Evolutionary conservation across 495 filamentous ascomycete genomes (phyloP).

Genomic region (Penicillium silybi): DNA sequence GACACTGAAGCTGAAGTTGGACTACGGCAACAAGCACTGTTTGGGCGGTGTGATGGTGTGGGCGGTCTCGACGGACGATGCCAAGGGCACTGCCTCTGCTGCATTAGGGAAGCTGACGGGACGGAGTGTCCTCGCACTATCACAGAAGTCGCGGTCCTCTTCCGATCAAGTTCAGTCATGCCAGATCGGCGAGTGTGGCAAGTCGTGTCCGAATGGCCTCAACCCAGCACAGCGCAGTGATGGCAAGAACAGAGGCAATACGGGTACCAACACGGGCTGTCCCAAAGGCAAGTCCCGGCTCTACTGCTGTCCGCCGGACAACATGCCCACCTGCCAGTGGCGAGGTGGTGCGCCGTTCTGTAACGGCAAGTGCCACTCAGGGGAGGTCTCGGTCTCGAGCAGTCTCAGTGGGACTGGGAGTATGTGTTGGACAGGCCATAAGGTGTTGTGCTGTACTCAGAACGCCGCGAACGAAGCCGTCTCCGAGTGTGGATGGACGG

Average conservation of each 20-base stretch:
- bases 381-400: conserved; percentile 13
- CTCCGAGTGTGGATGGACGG: too few relatives aligned
- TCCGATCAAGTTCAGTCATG: too few relatives aligned
- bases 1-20: conserved; percentile 39
- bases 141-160: neutral
- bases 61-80: too few relatives aligned
- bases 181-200: too few relatives aligned
- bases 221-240: too few relatives aligned
- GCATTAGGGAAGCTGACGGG: conserved; percentile 10
- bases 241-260: neutral
- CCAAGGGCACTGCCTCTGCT: too few relatives aligned
- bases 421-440: too few relatives aligned
- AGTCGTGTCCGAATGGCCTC: too few relatives aligned
- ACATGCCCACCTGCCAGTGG: neutral
- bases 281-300: neutral
- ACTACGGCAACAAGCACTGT: conserved; percentile 30
- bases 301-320: conserved; percentile 3
- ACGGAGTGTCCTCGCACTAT: neutral
- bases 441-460: too few relatives aligned
- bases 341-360: conserved; percentile 1
- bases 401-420: conserved; percentile 19
- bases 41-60: conserved; percentile 22
- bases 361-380: conserved; percentile 17
- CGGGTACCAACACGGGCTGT: neutral
- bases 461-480: too few relatives aligned